Percentiles rank a stretch among this genome's conserved stretches.
These are phyloP conservation scores for Pseudozyma pruni DNA, from an alignment of 1,284 basidiomycete genomes.

Conservation along the genomic window DNA sequence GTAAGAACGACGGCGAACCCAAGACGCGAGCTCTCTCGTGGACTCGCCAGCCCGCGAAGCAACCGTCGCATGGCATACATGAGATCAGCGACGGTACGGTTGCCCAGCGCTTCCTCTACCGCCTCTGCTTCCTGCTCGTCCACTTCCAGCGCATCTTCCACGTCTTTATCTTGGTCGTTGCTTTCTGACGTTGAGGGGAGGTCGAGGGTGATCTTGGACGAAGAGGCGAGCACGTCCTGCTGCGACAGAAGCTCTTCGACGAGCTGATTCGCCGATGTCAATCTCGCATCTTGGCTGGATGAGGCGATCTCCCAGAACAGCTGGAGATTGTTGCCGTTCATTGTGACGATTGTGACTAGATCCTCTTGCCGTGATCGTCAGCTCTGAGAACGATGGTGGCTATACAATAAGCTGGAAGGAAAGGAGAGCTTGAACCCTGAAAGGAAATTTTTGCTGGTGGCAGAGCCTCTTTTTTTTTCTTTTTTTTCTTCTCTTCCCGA, in stretches of 20 bases:
- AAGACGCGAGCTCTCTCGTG: slow-evolving; percentile 88
- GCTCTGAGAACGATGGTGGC: slow-evolving; percentile 6
- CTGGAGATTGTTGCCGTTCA: slow-evolving; percentile 81
- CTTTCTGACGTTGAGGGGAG: slow-evolving; percentile 47
- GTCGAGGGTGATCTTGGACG: slow-evolving; percentile 49
- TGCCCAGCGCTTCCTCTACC: slow-evolving; percentile 71
- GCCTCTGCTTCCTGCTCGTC: slow-evolving; percentile 48
- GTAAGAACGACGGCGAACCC: slow-evolving; percentile 96
- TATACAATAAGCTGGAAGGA: not conserved
- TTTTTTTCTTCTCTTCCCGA: not conserved
- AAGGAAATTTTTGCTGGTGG: slow-evolving; percentile 3
- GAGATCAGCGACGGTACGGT: slow-evolving; percentile 73
- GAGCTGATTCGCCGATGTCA: slow-evolving; percentile 87
- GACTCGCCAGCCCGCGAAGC: slow-evolving; percentile 80
- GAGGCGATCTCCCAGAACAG: slow-evolving; percentile 96
- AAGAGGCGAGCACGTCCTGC: slow-evolving; percentile 34
- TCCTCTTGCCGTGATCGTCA: too few relatives aligned
- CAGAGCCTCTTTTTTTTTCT: not conserved
- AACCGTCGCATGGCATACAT: slow-evolving; percentile 69
- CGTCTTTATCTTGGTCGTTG: slow-evolving; percentile 64
- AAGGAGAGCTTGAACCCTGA: not conserved
- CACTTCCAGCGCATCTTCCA: slow-evolving; percentile 56
- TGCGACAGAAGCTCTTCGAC: slow-evolving; percentile 74
- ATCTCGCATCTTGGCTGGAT: slow-evolving; percentile 78
- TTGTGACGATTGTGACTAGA: too few relatives aligned